Evolutionary conservation across 2,329 filamentous ascomycete species (phyloP).

Genomic region (Arachnomyces sp.): DNA sequence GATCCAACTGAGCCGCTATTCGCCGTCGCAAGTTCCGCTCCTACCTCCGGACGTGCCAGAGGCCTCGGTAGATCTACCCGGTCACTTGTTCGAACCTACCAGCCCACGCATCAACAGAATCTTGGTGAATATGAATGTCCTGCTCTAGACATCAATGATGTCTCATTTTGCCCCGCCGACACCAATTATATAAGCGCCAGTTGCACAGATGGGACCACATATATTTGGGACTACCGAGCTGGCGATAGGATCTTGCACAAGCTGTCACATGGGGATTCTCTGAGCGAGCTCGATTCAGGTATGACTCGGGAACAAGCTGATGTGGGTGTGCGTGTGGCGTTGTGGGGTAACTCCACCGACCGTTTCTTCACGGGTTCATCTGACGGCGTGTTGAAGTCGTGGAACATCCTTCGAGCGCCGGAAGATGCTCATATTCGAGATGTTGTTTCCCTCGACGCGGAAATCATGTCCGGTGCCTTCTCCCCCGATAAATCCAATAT

Average conservation of each 20-base stretch:
- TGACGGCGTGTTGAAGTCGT: conserved; percentile 52
- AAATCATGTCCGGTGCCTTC: conserved; percentile 51
- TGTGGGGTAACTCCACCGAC: conserved; percentile 47
- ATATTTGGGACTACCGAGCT: conserved; percentile 52
- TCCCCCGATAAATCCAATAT: conserved; percentile 48
- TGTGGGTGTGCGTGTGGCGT: conserved; percentile 49
- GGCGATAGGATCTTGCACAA: conserved; percentile 39
- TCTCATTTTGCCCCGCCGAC: conserved; percentile 41
- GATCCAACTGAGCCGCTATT: conserved; percentile 44
- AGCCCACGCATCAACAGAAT: conserved; percentile 28
- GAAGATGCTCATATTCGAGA: conserved; percentile 47
- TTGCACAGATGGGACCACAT: conserved; percentile 52
- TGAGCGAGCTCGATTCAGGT: conserved; percentile 37
- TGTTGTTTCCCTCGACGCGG: conserved; percentile 40
- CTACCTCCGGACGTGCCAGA: conserved; percentile 17
- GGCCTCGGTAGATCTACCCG: conserved; percentile 30
- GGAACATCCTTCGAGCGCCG: conserved; percentile 47
- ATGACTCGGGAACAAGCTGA: conserved; percentile 43
- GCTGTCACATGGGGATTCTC: conserved; percentile 43
- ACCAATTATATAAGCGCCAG: conserved; percentile 48
- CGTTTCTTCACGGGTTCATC: conserved; percentile 53
- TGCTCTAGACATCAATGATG: conserved; percentile 54
- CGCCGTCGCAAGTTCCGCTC: conserved; percentile 44
- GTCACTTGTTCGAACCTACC: conserved; percentile 48
- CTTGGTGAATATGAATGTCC: conserved; percentile 47